These are phyloP conservation scores for Liriodendron chinense DNA, from an alignment of 164 flowering plant species.

Conservation along the genomic window DNA sequence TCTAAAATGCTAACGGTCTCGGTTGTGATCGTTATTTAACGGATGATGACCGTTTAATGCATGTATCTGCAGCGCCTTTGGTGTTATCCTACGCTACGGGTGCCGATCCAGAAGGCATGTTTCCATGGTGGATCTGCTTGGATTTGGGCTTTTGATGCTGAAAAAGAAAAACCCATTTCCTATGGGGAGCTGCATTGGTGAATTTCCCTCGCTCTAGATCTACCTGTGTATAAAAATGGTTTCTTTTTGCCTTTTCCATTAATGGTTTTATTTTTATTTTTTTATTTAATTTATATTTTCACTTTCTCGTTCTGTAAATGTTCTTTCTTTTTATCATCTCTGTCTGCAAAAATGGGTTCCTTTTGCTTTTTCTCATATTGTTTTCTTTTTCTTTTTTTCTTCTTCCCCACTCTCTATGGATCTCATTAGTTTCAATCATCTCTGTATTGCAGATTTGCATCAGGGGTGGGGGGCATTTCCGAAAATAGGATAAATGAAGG, in stretches of 20 bases:
- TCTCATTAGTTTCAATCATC: background rate
- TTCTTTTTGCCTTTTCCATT: slow-evolving; percentile 13
- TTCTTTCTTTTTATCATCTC: background rate
- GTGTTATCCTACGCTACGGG: slow-evolving; percentile 8
- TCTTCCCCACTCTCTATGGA: background rate
- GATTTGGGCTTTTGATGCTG: slow-evolving; percentile 29
- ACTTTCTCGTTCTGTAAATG: background rate
- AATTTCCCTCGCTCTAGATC: slow-evolving; percentile 21
- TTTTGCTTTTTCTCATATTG: slow-evolving; percentile 10
- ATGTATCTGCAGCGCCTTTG: slow-evolving; percentile 20
- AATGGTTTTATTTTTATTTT: too few species aligned
- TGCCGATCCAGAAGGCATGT: slow-evolving; percentile 15
- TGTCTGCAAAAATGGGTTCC: slow-evolving; percentile 41
- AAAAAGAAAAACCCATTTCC: slow-evolving; percentile 24
- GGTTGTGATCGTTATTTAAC: slow-evolving; percentile 12
- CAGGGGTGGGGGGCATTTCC: slow-evolving; percentile 19
- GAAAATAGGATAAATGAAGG: slow-evolving; percentile 25
- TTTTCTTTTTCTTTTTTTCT: slow-evolving; percentile 17
- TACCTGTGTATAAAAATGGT: slow-evolving; percentile 44
- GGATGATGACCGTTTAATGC: slow-evolving; percentile 31
- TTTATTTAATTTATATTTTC: background rate
- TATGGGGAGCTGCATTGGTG: slow-evolving; percentile 19
- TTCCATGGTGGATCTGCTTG: slow-evolving; percentile 42
- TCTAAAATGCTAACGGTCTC: slow-evolving; percentile 13
- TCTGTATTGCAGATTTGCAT: slow-evolving; percentile 42